Percentiles rank a stretch among this genome's conserved stretches.
Conservation (phyloP, 257 asterid species). For the Solanum bulbocastanum region DNA sequence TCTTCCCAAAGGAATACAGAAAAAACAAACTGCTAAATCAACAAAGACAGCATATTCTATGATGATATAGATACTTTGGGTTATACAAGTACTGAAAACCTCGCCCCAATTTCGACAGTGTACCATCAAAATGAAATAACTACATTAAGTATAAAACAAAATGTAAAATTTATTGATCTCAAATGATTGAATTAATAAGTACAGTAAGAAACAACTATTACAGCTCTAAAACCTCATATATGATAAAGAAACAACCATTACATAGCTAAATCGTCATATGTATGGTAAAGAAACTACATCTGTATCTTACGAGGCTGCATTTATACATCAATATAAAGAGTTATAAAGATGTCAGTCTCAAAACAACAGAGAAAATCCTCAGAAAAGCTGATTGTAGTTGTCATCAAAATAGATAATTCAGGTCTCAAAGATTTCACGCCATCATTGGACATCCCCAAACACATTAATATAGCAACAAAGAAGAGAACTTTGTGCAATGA, state of each 20-base stretch:
- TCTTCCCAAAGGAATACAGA: not conserved
- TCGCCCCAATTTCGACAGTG: not conserved
- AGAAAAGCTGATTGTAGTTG: not conserved
- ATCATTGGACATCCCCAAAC: not conserved
- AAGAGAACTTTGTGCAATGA: too few relatives aligned
- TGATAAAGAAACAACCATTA: too few relatives aligned
- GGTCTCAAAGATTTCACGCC: not conserved
- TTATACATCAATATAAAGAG: not conserved
- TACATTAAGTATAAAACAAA: not conserved
- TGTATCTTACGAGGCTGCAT: not conserved
- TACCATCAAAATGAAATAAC: not conserved
- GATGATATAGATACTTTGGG: constrained; percentile 9
- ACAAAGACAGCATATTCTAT: not conserved
- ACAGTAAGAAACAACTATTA: not conserved
- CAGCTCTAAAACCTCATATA: not conserved
- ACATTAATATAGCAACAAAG: too few relatives aligned
- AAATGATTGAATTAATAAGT: not conserved
- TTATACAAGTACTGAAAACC: not conserved
- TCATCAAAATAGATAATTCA: not conserved
- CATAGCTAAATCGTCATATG: too few relatives aligned
- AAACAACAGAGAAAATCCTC: not conserved
- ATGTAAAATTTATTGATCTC: not conserved
- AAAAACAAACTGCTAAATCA: not conserved
- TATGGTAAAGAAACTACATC: too few relatives aligned
- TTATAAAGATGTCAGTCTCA: rapidly evolving